Percentiles rank a stretch among this genome's conserved stretches.
These are phyloP conservation scores for Aspergillus tamarii DNA, from an alignment of 2,329 filamentous ascomycete species.

Conservation along the genomic window DNA sequence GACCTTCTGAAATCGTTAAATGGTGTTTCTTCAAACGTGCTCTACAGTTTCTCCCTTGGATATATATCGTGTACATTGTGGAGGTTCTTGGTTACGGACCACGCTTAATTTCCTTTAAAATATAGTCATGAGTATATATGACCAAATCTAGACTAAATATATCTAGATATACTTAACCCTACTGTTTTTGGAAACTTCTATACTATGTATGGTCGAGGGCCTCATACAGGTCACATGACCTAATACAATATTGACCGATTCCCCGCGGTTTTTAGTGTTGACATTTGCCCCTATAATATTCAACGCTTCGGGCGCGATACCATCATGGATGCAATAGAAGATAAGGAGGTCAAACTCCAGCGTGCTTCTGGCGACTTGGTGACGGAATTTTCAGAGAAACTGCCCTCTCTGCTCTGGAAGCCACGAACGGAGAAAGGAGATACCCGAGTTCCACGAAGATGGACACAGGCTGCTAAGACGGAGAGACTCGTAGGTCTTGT, in stretches of 20 bases:
- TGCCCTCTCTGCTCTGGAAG: constrained; percentile 49
- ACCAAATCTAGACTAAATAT: background rate
- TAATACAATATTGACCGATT: constrained; percentile 4
- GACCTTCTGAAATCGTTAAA: background rate
- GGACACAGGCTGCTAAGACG: constrained; percentile 41
- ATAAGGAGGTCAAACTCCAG: constrained; percentile 51
- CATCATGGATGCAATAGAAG: constrained; percentile 50
- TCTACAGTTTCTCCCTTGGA: background rate
- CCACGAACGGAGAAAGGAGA: constrained; percentile 25
- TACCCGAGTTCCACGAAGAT: constrained; percentile 39
- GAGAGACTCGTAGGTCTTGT: constrained; percentile 45
- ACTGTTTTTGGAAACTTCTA: background rate
- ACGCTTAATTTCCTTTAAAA: background rate
- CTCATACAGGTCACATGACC: constrained; percentile 17
- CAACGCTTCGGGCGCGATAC: background rate
- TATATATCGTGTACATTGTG: background rate
- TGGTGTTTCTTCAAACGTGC: background rate
- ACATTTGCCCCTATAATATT: constrained; percentile 4
- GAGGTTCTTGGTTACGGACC: background rate
- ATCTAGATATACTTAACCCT: background rate
- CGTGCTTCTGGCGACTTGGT: constrained; percentile 49
- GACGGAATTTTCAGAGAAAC: constrained; percentile 44
- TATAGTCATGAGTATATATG: background rate
- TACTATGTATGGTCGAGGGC: background rate
- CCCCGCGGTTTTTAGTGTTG: constrained; percentile 23